A percentile compares a stretch with the other conserved stretches of the same genome.
Conservation (phyloP, 371 early-diverging fungal genomes). For the Dinochytrium kinnereticum region DNA sequence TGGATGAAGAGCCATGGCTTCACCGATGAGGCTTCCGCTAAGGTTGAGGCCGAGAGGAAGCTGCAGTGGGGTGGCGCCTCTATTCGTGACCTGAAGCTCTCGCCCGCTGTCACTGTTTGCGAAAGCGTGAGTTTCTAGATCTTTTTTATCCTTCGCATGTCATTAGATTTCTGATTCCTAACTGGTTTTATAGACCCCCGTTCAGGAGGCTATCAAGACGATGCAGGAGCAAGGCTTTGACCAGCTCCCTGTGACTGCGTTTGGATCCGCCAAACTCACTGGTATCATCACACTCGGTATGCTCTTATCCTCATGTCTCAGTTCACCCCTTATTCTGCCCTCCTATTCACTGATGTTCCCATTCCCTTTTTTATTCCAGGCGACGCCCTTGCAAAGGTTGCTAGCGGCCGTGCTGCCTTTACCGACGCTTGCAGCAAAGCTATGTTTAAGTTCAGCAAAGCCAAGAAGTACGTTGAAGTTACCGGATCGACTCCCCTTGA, state of each 20-base stretch:
- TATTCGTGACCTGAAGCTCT: conserved; percentile 77
- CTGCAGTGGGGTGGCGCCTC: conserved; percentile 78
- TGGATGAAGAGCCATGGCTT: conserved; percentile 86
- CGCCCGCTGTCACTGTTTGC: conserved; percentile 80
- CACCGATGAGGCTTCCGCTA: conserved; percentile 67
- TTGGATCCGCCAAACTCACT: conserved; percentile 62
- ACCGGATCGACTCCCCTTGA: conserved; percentile 82
- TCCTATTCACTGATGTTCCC: neutral
- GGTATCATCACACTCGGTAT: conserved; percentile 83
- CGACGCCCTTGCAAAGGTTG: conserved; percentile 82
- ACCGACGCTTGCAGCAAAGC: conserved; percentile 73
- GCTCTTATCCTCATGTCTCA: neutral
- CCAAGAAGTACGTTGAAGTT: conserved; percentile 81
- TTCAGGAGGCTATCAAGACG: conserved; percentile 80
- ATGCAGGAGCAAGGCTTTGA: conserved; percentile 92
- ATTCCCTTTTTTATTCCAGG: conserved; percentile 44
- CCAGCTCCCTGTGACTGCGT: conserved; percentile 87
- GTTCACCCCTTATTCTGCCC: neutral
- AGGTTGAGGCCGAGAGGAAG: conserved; percentile 55
- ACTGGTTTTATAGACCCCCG: conserved; percentile 71
- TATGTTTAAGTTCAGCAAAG: conserved; percentile 85
- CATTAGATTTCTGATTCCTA: too few relatives aligned
- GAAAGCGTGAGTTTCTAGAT: conserved; percentile 41
- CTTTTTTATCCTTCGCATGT: conserved; percentile 10
- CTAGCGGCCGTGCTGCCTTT: conserved; percentile 70